Evolutionary conservation across 2,329 filamentous ascomycete genomes (phyloP).

Genomic region (Colletotrichum noveboracense): DNA sequence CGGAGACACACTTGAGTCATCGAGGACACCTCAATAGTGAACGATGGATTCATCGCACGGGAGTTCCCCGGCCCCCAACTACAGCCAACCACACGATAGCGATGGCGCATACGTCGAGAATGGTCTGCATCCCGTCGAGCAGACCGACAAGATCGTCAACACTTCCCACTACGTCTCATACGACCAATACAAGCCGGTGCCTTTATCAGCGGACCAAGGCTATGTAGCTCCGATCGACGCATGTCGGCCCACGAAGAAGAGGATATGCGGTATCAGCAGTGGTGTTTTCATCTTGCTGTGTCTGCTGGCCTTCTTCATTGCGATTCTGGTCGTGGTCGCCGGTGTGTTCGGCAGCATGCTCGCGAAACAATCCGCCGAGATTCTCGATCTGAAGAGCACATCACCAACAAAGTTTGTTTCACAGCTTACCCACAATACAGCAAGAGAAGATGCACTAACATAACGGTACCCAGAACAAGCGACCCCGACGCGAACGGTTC

Average conservation of each 20-base stretch:
- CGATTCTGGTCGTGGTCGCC: not conserved
- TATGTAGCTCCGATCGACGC: not conserved
- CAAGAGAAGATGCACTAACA: not conserved
- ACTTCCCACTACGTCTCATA: not conserved
- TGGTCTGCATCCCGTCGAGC: not conserved
- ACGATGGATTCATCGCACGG: not conserved
- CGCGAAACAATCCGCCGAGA: not conserved
- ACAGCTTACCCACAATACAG: too few species aligned
- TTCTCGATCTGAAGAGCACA: not conserved
- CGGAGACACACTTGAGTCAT: not conserved
- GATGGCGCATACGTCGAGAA: not conserved
- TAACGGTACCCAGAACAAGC: not conserved
- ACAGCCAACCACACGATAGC: not conserved
- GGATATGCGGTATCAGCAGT: not conserved
- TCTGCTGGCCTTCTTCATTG: not conserved
- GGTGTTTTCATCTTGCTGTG: not conserved
- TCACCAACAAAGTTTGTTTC: not conserved
- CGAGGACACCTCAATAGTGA: not conserved
- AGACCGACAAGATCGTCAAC: not conserved
- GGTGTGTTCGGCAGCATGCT: constrained; percentile 1
- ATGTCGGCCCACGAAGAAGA: not conserved
- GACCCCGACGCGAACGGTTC: not conserved
- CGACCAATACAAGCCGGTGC: not conserved
- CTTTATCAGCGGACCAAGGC: not conserved
- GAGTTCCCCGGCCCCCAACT: not conserved